phyloP scores from a whole-genome alignment of 2,329 filamentous ascomycete species.

The Lecanicillium sp. region DNA sequence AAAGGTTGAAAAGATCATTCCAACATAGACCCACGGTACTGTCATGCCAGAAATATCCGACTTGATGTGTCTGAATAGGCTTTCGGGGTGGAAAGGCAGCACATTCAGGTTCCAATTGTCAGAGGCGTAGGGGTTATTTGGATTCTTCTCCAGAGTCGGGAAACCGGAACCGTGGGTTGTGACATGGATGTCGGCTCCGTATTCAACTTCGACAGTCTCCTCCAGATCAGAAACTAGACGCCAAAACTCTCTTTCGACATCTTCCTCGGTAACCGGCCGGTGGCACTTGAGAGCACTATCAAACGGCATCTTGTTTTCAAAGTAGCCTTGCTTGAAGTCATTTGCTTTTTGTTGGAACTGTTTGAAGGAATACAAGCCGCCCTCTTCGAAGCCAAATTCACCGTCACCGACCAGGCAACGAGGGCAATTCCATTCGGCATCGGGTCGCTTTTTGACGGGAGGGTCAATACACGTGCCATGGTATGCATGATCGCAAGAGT shows the following conservation, averaged over 20 bases:
- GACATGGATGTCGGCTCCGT: slow-evolving; percentile 95
- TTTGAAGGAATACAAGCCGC: slow-evolving; percentile 86
- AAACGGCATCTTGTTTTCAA: slow-evolving; percentile 80
- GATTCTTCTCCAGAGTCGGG: slow-evolving; percentile 86
- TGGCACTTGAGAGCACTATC: slow-evolving; percentile 77
- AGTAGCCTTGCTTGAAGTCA: slow-evolving; percentile 91
- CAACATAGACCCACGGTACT: slow-evolving; percentile 96
- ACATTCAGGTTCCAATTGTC: slow-evolving; percentile 96
- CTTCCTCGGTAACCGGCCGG: slow-evolving; percentile 80
- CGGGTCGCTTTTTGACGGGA: slow-evolving; percentile 65
- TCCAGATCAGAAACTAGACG: slow-evolving; percentile 86
- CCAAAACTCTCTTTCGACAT: slow-evolving; percentile 97
- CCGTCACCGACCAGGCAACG: slow-evolving; percentile 92
- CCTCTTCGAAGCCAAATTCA: slow-evolving; percentile 96
- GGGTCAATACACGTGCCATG: slow-evolving; percentile 87
- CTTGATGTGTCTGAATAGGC: slow-evolving; percentile 93
- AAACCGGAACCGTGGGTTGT: slow-evolving; percentile 97
- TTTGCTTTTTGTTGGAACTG: slow-evolving; percentile 95
- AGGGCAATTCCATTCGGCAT: slow-evolving; percentile 92
- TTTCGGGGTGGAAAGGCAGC: slow-evolving; percentile 81
- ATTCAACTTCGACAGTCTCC: slow-evolving; percentile 95
- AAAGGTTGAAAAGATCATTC: slow-evolving; percentile 99
- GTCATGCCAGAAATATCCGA: slow-evolving; percentile 99
- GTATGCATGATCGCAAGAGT: slow-evolving; percentile 83
- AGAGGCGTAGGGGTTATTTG: slow-evolving; percentile 74